Evolutionary conservation across 2,329 filamentous ascomycete species (phyloP), one percentile per base, ranked within the genome.

Genomic region (Ascochyta clinopodiicola): DNA sequence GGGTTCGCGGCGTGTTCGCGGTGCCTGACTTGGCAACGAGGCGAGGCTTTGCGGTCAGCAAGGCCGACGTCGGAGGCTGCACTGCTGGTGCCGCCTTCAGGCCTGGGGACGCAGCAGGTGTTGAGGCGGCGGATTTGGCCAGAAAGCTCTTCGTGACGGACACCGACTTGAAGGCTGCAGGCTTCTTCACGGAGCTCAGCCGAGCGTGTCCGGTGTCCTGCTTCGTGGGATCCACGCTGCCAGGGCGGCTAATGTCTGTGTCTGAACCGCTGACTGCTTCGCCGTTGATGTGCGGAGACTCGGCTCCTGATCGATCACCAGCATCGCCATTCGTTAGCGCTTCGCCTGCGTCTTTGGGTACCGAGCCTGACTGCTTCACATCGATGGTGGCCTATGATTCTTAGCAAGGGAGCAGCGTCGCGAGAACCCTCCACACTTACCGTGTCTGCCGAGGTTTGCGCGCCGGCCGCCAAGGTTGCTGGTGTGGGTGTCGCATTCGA

Each of bases 121-220:
- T 75, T n/a, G 82, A 76, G n/a, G 84, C 74, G 19, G 79, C 81
- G 22, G 85, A 82, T 75, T 94, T 94, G 57, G 89, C 85, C n/a
- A 95, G 81, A 71, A 94, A 96, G 38, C 86, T 92, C 76, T 90
- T 92, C 63, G 93, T 94, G 63, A 94, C 89, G 5, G 90, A 93
- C 43, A 95, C 89, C 17, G 91, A 86, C 76, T 95, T 96, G 82
- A 96, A 95, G 12, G 87, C 88, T 17, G 87, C 79, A 19, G 88
- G 87, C 75, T 91, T 94, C 82, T 90, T 92, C 60, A 58, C 54
- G 17, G 87, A 80, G 59, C 75, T 77, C 69, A 59, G 88, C 82
- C 61, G 86, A 57, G 78, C 78, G 71, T 91, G 85, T 44, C 82
- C 81, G 66, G 83, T 86, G 52, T 84, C 81, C 55, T 80, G 84